A percentile compares a stretch with the other conserved stretches of the same genome.
Evolutionary conservation across 176 grass and related monocot genomes (phyloP).

Genomic region (Tuctoria greenei): DNA sequence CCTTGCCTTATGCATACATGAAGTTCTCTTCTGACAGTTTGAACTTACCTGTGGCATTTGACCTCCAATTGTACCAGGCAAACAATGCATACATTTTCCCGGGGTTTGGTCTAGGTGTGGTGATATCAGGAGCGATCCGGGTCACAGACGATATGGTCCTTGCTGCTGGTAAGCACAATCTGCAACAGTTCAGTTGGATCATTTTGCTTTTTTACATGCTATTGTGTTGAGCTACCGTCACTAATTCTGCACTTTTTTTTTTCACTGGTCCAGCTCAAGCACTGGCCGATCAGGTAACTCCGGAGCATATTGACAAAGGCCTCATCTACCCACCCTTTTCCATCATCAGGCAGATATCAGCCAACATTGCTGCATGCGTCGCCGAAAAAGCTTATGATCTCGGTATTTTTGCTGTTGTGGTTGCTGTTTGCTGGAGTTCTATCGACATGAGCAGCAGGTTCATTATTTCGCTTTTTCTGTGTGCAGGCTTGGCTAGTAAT

Average conservation of each 20-base stretch:
- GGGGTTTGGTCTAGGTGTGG: constrained; percentile 82
- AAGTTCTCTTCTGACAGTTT: background rate
- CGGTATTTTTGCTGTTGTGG: constrained; percentile 31
- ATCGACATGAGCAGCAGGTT: background rate
- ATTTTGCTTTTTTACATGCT: background rate
- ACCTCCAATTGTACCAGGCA: constrained; percentile 49
- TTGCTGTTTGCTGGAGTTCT: background rate
- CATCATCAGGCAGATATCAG: constrained; percentile 87
- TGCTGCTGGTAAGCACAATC: constrained; percentile 66
- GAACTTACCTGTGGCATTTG: constrained; percentile 23
- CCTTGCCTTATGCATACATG: background rate
- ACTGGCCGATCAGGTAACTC: constrained; percentile 66
- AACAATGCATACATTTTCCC: constrained; percentile 99
- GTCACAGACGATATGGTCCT: constrained; percentile 86
- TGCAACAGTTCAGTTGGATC: background rate
- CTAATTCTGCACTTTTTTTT: constrained; percentile 13
- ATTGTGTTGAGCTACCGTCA: background rate
- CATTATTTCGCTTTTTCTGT: constrained; percentile 16
- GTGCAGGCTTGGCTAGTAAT: constrained; percentile 69
- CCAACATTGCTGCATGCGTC: constrained; percentile 60
- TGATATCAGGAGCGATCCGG: constrained; percentile 73
- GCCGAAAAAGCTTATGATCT: constrained; percentile 85
- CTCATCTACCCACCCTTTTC: constrained; percentile 84
- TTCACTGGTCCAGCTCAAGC: constrained; percentile 56
- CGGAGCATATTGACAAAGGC: constrained; percentile 74